Conservation (phyloP, 2,329 filamentous ascomycete genomes). For the Paecilomyces niveus region DNA sequence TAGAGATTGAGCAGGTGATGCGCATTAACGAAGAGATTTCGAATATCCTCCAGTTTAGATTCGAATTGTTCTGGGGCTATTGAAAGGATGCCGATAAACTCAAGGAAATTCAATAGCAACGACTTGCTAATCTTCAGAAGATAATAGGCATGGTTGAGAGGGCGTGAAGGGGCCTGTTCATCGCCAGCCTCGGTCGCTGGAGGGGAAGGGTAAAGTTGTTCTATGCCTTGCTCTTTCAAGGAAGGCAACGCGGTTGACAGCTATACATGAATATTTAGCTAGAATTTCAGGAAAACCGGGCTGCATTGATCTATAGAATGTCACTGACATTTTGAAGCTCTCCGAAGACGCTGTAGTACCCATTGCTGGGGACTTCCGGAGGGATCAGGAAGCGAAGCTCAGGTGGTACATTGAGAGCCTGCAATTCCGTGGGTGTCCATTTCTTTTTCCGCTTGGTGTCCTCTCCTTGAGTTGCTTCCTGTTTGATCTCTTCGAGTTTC, state of each 20-base stretch:
- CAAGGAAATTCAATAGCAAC: slow-evolving; percentile 79
- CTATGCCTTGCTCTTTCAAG: slow-evolving; percentile 63
- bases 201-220: slow-evolving; percentile 57
- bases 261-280: slow-evolving; percentile 16
- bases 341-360: slow-evolving; percentile 70
- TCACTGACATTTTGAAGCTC: slow-evolving; percentile 51
- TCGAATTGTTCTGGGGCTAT: slow-evolving; percentile 60
- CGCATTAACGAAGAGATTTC: slow-evolving; percentile 80
- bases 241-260: slow-evolving; percentile 56
- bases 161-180: slow-evolving; percentile 32
- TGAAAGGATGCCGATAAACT: slow-evolving; percentile 66
- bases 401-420: slow-evolving; percentile 49
- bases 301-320: background rate
- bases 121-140: slow-evolving; percentile 76
- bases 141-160: slow-evolving; percentile 48
- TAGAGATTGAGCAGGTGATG: slow-evolving; percentile 94
- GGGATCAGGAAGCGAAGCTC: slow-evolving; percentile 75
- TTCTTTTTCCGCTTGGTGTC: slow-evolving; percentile 24
- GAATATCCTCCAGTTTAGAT: slow-evolving; percentile 69
- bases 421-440: slow-evolving; percentile 28
- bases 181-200: slow-evolving; percentile 49
- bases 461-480: slow-evolving; percentile 23
- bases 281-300: background rate
- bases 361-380: slow-evolving; percentile 63
- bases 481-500: slow-evolving; percentile 48